phyloP scores from a whole-genome alignment of 106 monocot genomes.

The Xerophyta viscosa region DNA sequence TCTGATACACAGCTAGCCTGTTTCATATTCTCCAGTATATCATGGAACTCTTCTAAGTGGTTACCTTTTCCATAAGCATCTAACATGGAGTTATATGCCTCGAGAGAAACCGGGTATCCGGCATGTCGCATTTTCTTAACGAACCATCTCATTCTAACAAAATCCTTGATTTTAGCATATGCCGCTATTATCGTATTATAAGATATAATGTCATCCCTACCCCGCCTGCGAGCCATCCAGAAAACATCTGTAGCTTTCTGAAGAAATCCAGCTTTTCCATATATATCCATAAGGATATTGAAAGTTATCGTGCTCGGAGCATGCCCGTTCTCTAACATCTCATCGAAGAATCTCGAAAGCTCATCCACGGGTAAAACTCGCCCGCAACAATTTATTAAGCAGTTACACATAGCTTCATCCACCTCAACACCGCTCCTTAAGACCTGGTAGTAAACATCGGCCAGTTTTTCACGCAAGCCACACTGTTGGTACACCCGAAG shows the following conservation, averaged over 20 bases:
- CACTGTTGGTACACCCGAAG: constrained; percentile 82
- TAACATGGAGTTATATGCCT: constrained; percentile 84
- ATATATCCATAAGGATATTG: constrained; percentile 80
- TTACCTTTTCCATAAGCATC: constrained; percentile 88
- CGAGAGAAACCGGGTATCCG: constrained; percentile 63
- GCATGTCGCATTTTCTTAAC: constrained; percentile 60
- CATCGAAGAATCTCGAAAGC: constrained; percentile 75
- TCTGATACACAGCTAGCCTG: constrained; percentile 53
- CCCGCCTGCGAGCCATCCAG: constrained; percentile 59
- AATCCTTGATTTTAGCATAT: constrained; percentile 51
- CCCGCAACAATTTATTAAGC: constrained; percentile 88
- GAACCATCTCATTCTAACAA: constrained; percentile 47
- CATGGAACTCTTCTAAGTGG: constrained; percentile 58
- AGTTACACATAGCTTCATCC: constrained; percentile 91
- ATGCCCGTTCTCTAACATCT: constrained; percentile 60
- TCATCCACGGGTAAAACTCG: constrained; percentile 85
- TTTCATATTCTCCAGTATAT: constrained; percentile 70
- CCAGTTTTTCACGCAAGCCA: constrained; percentile 54
- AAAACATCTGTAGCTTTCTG: constrained; percentile 61
- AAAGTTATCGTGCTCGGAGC: constrained; percentile 60
- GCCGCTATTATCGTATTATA: constrained; percentile 89
- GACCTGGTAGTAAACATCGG: constrained; percentile 64
- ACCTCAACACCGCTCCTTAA: constrained; percentile 37
- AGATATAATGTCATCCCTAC: constrained; percentile 68
- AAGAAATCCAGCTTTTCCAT: constrained; percentile 73